A percentile compares a stretch with the other conserved stretches of the same genome.
Conservation (phyloP, 179 eudicot species). For the Heliamphora pulchella region DNA sequence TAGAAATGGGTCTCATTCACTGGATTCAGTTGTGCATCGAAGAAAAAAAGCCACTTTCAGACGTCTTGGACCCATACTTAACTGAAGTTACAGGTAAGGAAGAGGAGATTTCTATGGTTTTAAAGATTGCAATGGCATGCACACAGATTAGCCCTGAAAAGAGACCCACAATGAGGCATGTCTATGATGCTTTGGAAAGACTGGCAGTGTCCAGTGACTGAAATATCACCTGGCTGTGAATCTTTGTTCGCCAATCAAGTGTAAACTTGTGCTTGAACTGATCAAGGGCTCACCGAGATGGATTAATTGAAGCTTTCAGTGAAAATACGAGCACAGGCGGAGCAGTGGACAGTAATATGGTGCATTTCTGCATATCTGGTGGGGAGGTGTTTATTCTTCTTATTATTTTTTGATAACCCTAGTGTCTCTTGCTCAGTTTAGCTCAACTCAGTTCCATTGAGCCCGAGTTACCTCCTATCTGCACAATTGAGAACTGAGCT, state of each 20-base stretch:
- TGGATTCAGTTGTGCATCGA: conserved; percentile 86
- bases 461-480: no score
- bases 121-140: conserved; percentile 75
- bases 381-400: no score
- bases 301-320: conserved; percentile 4
- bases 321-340: not conserved
- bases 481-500: no score
- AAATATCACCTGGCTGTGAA: not conserved
- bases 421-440: no score
- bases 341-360: no score
- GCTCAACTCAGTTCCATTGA: no score
- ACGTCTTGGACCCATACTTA: conserved; percentile 65
- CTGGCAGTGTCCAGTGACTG: conserved; percentile 13
- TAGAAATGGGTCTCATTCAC: conserved; percentile 67
- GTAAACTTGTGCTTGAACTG: not conserved
- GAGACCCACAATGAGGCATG: conserved; percentile 73
- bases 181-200: conserved; percentile 58
- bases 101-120: conserved; percentile 64
- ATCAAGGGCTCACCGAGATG: not conserved
- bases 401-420: no score
- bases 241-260: not conserved
- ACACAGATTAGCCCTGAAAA: conserved; percentile 64
- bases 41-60: conserved; percentile 68
- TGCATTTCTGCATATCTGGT: no score
- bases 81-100: conserved; percentile 59